A percentile compares a stretch with the other conserved stretches of the same genome.
phyloP scores from a whole-genome alignment of 257 asterid species.

The Ehretia macrophylla region DNA sequence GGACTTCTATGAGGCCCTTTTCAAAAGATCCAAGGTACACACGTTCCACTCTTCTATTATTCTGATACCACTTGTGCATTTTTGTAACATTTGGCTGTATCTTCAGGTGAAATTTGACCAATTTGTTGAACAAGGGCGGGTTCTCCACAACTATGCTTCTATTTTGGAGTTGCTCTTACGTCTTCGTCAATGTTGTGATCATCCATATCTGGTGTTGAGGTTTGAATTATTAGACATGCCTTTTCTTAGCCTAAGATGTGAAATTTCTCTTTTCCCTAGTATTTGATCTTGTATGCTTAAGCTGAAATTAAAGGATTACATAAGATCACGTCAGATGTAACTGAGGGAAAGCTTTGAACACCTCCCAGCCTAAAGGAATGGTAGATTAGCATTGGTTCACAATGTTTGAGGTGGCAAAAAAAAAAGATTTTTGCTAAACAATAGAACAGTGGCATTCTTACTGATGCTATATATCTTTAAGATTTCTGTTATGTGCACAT shows the following conservation, averaged over 20 bases:
- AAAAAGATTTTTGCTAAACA: no score
- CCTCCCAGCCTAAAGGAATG: no score
- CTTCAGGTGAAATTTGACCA: slow-evolving; percentile 83
- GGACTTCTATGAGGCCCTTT: slow-evolving; percentile 92
- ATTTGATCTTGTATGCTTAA: no score
- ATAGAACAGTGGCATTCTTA: no score
- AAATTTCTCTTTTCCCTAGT: neutral
- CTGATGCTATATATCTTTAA: no score
- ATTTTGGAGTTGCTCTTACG: slow-evolving; percentile 93
- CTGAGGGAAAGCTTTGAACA: no score
- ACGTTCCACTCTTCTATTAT: slow-evolving; percentile 5
- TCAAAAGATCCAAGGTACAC: slow-evolving; percentile 80
- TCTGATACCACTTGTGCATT: slow-evolving; percentile 2
- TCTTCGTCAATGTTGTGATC: slow-evolving; percentile 99
- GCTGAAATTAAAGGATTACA: no score
- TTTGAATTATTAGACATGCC: slow-evolving; percentile 22
- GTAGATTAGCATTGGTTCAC: no score
- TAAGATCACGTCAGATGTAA: no score
- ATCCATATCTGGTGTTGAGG: slow-evolving; percentile 98
- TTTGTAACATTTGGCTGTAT: slow-evolving; percentile 16
- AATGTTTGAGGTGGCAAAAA: no score
- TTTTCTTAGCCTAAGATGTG: neutral
- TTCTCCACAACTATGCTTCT: slow-evolving; percentile 96
- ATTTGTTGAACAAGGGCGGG: slow-evolving; percentile 98
- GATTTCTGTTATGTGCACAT: no score